Evolutionary conservation across 2,329 filamentous ascomycete genomes (phyloP).

Genomic region (Neofusicoccum laricinum): DNA sequence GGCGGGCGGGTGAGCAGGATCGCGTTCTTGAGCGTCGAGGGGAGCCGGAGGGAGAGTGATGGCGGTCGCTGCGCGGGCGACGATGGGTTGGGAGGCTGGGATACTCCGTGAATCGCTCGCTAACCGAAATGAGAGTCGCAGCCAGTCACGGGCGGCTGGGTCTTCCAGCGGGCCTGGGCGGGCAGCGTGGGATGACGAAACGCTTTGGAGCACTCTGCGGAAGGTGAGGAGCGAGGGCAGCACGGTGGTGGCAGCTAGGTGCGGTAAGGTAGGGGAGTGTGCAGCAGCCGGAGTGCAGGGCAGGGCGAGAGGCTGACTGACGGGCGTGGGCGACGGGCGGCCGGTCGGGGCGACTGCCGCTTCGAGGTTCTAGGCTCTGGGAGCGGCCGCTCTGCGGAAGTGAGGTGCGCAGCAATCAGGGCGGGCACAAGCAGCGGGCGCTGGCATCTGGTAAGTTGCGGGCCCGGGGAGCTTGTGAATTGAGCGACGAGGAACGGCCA

Average conservation of each 20-base stretch:
- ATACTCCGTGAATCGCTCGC: constrained; percentile 17
- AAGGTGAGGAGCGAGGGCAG: constrained; percentile 2
- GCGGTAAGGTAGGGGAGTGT: constrained; percentile 6
- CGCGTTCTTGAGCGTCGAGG: constrained; percentile 7
- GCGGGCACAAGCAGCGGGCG: constrained; percentile 5
- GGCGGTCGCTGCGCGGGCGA: constrained; percentile 12
- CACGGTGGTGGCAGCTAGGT: constrained; percentile 6
- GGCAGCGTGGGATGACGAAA: constrained; percentile 14
- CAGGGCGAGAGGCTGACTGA: constrained; percentile 11
- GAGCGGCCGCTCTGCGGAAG: constrained; percentile 12
- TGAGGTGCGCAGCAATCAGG: constrained; percentile 14
- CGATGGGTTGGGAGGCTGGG: constrained; percentile 17
- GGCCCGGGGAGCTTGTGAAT: constrained; percentile 9
- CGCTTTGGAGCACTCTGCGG: neutral
- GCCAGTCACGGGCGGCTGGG: constrained; percentile 16
- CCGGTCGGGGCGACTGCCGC: constrained; percentile 10
- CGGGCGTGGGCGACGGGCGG: constrained; percentile 7
- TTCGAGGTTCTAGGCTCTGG: constrained; percentile 11
- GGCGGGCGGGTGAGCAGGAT: constrained; percentile 1
- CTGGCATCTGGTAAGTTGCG: constrained; percentile 11
- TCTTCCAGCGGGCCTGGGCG: constrained; percentile 7
- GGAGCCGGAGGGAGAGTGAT: constrained; percentile 12
- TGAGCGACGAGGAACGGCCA: constrained; percentile 10
- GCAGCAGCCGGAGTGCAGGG: constrained; percentile 12
- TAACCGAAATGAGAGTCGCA: constrained; percentile 18